Conservation (phyloP, 2,329 filamentous ascomycete genomes). For the Pseudocercospora macadamiae region DNA sequence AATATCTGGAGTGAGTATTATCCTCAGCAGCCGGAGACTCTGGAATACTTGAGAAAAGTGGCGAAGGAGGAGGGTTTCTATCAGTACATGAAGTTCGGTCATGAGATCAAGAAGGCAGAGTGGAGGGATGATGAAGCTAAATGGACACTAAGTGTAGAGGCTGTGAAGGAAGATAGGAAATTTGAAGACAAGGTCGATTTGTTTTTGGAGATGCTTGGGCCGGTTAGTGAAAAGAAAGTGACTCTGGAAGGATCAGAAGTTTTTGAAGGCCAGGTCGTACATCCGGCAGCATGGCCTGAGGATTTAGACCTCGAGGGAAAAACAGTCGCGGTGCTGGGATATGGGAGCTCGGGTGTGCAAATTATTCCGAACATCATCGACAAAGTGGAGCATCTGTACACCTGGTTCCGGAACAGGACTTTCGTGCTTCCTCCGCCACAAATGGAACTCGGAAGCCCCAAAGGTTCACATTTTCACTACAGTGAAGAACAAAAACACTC, state of each 20-base stretch:
- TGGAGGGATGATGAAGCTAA: constrained; percentile 21
- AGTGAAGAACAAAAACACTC: constrained; percentile 19
- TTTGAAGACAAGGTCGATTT: constrained; percentile 22
- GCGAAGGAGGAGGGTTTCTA: constrained; percentile 21
- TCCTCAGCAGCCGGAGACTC: constrained; percentile 21
- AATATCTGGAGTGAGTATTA: constrained; percentile 26
- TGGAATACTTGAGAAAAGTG: constrained; percentile 17
- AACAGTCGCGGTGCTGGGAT: constrained; percentile 20
- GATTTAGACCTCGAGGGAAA: constrained; percentile 15
- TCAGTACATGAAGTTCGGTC: constrained; percentile 21
- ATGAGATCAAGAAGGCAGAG: constrained; percentile 18
- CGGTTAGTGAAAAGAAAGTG: constrained; percentile 10
- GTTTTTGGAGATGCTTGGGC: constrained; percentile 23
- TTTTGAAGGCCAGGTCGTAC: constrained; percentile 23
- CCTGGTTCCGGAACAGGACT: no score
- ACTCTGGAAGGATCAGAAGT: constrained; percentile 11
- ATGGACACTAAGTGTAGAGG: constrained; percentile 18
- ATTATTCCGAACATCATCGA: constrained; percentile 21
- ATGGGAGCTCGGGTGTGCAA: constrained; percentile 20
- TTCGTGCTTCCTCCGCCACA: neutral
- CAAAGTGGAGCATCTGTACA: constrained; percentile 19
- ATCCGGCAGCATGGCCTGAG: constrained; percentile 19
- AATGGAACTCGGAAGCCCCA: neutral
- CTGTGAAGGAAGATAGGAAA: neutral
- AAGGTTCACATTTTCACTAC: neutral